Base-by-base conservation (phyloP, 768 basidiomycete species). In the Cytidiella melzeri region DNA sequence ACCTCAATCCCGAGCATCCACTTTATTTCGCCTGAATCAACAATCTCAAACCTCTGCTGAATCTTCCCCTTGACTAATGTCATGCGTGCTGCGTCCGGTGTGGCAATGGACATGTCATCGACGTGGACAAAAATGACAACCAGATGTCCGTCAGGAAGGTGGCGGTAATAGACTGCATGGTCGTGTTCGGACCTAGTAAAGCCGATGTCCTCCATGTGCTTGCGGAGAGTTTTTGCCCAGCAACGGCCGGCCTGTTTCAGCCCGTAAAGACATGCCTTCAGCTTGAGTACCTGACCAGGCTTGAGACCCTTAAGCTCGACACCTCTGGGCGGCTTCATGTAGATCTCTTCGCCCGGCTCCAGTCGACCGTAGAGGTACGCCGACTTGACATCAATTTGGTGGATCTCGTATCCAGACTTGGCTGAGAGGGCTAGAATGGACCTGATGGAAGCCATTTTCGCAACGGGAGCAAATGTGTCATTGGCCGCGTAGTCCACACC, bases 321-420 rank as follows among this genome's bases (percentile, higher is more conserved):
- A 34, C 28, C 27, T 10, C 55, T 50, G 0, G 53, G 58, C 4
- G 45, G 43, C 19, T 41, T 20, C 48, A 57, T 47, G 42, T 53
- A 57, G 19, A 45, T 37, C 21, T 39, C 28, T 26, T 58, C 55
- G 18, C 48, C 37, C 13, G 59, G 48, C 5, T 51, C 18, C 7
- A 56, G 47, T 19, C 41, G 42, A 0, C 52, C 55, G 26, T 64
- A 58, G 13, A 66, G 58, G 43, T 55, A 65, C 2, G 61, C 67
- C 0, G 59, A 56, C 21, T 67, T 64, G 27, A 71, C 53, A 46
- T 70, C 66, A 12, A 67, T 48, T 50, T 67, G 65, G 6, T 61
- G 55, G 1, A 70, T 41, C 1, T 61, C 57, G 50, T 62, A 61
- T 38, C 57, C 57, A 6, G 41, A 24, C 0, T 40, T 2, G 5